Evolutionary conservation across 1,139 yeast species (phyloP).

Genomic region (Scheffersomyces cryptocercus): DNA sequence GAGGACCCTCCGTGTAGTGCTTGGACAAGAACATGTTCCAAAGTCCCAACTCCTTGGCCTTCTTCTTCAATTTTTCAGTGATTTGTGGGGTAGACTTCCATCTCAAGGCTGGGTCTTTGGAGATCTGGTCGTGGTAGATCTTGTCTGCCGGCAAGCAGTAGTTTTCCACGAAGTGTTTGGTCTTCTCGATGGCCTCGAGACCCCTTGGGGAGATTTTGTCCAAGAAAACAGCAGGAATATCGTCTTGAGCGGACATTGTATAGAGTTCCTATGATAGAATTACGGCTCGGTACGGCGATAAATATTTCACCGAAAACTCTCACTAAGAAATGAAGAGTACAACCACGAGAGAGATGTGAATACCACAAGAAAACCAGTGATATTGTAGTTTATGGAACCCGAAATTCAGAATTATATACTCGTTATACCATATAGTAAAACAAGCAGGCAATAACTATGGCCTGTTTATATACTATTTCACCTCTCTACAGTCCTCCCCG

Average conservation of each 20-base stretch:
- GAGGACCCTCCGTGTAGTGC: slow-evolving; percentile 62
- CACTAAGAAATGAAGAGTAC: neutral
- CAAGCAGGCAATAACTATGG: too few species aligned
- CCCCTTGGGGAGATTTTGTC: slow-evolving; percentile 52
- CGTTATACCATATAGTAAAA: too few species aligned
- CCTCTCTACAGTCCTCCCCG: too few species aligned
- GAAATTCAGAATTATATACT: too few species aligned
- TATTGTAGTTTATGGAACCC: too few species aligned
- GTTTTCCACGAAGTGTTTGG: slow-evolving; percentile 56
- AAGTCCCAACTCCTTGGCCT: slow-evolving; percentile 58
- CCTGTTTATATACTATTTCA: too few species aligned
- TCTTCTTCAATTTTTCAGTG: slow-evolving; percentile 52
- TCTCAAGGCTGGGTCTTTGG: slow-evolving; percentile 41
- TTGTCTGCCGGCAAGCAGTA: slow-evolving; percentile 63
- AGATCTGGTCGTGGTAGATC: slow-evolving; percentile 42
- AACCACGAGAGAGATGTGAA: neutral
- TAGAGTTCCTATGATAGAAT: neutral
- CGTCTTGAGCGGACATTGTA: slow-evolving; percentile 36
- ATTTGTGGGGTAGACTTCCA: slow-evolving; percentile 55
- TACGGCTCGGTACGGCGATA: neutral
- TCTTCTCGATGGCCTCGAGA: slow-evolving; percentile 48
- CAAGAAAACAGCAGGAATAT: slow-evolving; percentile 46
- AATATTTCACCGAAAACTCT: neutral
- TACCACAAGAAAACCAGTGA: too few species aligned
- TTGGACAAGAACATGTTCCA: slow-evolving; percentile 68